Evolutionary conservation across 2,329 filamentous ascomycete genomes (phyloP).

Genomic region (Clarireedia paspali): DNA sequence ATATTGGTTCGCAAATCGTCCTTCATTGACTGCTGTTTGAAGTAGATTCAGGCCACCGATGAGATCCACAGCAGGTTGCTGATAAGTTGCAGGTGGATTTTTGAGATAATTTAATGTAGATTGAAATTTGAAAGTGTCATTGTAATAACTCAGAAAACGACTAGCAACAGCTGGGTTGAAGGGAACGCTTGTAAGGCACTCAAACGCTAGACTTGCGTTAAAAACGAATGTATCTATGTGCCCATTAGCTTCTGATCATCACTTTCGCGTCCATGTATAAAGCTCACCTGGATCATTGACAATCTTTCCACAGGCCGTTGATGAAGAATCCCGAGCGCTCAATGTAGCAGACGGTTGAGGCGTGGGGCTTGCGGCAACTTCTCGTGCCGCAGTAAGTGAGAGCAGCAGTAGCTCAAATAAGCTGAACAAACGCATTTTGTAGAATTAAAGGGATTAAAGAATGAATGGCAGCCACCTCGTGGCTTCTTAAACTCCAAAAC

Average conservation of each 20-base stretch:
- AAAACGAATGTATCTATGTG: constrained; percentile 8
- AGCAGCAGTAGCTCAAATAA: not conserved
- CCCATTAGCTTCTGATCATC: not conserved
- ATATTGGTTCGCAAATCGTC: constrained; percentile 42
- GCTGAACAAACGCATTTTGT: not conserved
- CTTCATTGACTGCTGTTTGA: constrained; percentile 32
- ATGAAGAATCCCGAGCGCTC: constrained; percentile 6
- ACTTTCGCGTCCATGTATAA: not conserved
- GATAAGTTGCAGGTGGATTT: constrained; percentile 42
- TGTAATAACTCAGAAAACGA: constrained; percentile 37
- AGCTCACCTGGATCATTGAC: constrained; percentile 9
- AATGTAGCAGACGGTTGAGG: not conserved
- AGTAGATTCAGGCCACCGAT: constrained; percentile 37
- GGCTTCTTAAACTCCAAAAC: not conserved
- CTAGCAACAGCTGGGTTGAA: constrained; percentile 37
- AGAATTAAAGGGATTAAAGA: not conserved
- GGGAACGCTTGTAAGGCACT: constrained; percentile 37
- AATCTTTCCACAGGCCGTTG: constrained; percentile 16
- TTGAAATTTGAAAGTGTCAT: constrained; percentile 33
- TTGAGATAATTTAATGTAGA: constrained; percentile 32
- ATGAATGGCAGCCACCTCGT: not conserved
- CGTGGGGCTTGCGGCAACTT: not conserved
- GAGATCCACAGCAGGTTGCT: constrained; percentile 40
- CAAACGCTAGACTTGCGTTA: constrained; percentile 27
- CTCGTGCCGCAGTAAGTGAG: not conserved